Evolutionary conservation across 148 eudicot species (phyloP), one percentile per base, ranked within the genome.

Genomic region (Euryodendron excelsum): DNA sequence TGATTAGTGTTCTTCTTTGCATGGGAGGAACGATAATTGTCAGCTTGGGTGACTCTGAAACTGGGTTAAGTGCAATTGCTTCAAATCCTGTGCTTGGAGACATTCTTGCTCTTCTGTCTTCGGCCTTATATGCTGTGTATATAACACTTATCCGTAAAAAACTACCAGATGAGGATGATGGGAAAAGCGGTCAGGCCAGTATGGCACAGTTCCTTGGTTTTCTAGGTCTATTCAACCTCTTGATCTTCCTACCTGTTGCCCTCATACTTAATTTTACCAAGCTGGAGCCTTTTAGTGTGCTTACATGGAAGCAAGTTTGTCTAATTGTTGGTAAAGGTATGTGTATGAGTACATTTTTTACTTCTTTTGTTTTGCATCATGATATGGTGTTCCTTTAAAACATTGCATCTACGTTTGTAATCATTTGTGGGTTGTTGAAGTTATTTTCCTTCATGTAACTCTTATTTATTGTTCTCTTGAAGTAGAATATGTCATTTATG

Each of bases 181-280:
- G 47, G 41, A 81, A 82, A 83, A 85, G 84, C 77, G 99, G 94
- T 75, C 86, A 78, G 59, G 94, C 84, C 78, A 93, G 99, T 78
- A 93, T 92, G 98, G 95, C 97, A 20, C 99, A 93, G 86, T 91
- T 96, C 80, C 94, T 96, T 55, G 99, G 99, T 52, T 96, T 80
- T 77, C 80, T 96, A 36, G 98, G 99, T 39, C 81, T 93, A 58
- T 96, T 91, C 85, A 96, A 96, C 89, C 67, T 90, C 77, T 36
- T 96, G 80, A 84, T 96, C 71, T 96, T 96, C 86, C 80, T 94
- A 52, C 99, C 99, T 69, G 87, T 96, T 74, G 89, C 89, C n/a
- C 83, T 96, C 48, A n/a, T 92, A 48, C 84, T 96, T 80, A 79
- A 87, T 65, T 82, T 92, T 58, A 78, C 90, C 30, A 85, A 88